phyloP scores from a whole-genome alignment of 2,329 filamentous ascomycete genomes.

The Microcera coccophila region DNA sequence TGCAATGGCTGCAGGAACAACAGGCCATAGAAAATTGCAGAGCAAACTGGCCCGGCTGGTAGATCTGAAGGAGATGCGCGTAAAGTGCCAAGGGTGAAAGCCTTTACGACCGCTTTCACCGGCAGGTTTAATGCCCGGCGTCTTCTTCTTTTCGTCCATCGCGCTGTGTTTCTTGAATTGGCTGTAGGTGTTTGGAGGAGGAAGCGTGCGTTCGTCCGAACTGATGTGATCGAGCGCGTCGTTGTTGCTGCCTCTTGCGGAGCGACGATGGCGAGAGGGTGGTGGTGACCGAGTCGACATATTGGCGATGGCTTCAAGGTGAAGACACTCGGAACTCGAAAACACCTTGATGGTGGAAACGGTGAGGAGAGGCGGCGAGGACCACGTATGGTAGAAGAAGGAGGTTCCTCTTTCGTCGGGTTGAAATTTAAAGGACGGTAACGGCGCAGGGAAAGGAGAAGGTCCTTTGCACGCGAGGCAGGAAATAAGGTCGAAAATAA shows the following conservation, averaged over 20 bases:
- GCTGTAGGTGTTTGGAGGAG: constrained; percentile 27
- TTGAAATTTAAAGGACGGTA: too few species aligned
- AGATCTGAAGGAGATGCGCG: constrained; percentile 41
- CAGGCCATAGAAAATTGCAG: constrained; percentile 49
- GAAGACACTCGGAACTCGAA: not conserved
- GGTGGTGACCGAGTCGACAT: constrained; percentile 8
- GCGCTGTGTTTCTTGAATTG: constrained; percentile 17
- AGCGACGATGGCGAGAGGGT: constrained; percentile 16
- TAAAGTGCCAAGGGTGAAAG: constrained; percentile 42
- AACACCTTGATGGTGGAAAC: not conserved
- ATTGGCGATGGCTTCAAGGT: not conserved
- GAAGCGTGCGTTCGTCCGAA: constrained; percentile 18
- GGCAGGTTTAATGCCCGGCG: constrained; percentile 21
- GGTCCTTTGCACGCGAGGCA: too few species aligned
- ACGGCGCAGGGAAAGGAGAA: too few species aligned
- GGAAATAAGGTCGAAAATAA: too few species aligned
- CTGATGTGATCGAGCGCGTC: constrained; percentile 2
- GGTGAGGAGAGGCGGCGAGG: not conserved
- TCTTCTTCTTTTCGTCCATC: constrained; percentile 10
- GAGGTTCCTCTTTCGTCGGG: too few species aligned
- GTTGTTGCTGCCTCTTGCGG: constrained; percentile 6
- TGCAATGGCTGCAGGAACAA: constrained; percentile 47
- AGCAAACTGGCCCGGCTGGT: constrained; percentile 42
- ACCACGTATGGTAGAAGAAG: not conserved
- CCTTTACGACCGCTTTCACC: constrained; percentile 46